Percentiles rank a stretch among this genome's conserved stretches.
Evolutionary conservation across 345 rosid genomes (phyloP).

Genomic region (Populus nigra): DNA sequence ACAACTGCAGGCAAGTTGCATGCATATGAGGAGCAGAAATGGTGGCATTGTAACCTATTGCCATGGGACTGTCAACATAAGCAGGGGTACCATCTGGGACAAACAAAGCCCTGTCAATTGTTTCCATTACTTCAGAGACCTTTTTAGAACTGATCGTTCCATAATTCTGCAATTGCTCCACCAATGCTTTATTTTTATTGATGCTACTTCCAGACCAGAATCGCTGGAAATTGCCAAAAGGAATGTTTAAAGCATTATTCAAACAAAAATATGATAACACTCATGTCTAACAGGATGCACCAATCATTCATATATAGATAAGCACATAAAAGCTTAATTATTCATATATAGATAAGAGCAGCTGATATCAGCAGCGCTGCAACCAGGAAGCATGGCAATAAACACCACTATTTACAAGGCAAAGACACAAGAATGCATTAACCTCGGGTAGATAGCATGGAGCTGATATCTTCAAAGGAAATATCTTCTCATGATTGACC

Average conservation of each 20-base stretch:
- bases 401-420: not conserved
- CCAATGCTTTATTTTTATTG: constrained; percentile 64
- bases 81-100: constrained; percentile 68
- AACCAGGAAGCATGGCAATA: not conserved
- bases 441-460: not conserved
- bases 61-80: constrained; percentile 75
- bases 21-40: constrained; percentile 99
- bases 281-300: not conserved
- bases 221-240: constrained; percentile 38
- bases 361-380: not conserved
- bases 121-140: constrained; percentile 83
- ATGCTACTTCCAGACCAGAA: constrained; percentile 47
- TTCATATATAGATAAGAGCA: not conserved
- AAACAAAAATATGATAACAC: not conserved
- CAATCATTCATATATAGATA: not conserved
- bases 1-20: constrained; percentile 81
- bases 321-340: not conserved
- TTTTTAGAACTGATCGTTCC: constrained; percentile 62
- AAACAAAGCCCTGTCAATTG: constrained; percentile 74
- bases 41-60: constrained; percentile 94
- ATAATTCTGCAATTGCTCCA: constrained; percentile 56
- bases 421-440: constrained; percentile 12
- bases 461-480: constrained; percentile 9
- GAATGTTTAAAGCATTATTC: not conserved
- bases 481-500: not conserved